Evolutionary conservation across 2,329 filamentous ascomycete species (phyloP).

Genomic region (Calonectria henricotiae): DNA sequence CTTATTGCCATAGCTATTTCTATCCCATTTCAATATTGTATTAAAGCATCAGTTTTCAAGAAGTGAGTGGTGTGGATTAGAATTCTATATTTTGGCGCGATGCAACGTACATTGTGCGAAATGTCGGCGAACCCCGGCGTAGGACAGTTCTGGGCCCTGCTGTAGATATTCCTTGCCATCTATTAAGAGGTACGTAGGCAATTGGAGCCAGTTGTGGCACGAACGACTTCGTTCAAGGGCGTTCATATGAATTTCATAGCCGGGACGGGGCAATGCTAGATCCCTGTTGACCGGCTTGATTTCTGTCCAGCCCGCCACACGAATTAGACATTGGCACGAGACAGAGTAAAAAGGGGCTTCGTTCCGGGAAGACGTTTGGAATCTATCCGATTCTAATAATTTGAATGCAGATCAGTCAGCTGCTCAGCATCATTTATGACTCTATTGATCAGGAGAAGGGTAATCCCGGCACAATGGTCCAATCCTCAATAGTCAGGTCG

Average conservation of each 20-base stretch:
- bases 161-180: conserved; percentile 6
- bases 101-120: conserved; percentile 36
- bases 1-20: too few species aligned
- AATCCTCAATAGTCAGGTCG: too few species aligned
- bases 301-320: not conserved
- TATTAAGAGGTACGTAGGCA: conserved; percentile 27
- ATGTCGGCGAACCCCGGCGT: conserved; percentile 32
- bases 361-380: too few species aligned
- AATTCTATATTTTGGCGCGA: too few species aligned
- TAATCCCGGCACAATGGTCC: too few species aligned
- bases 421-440: too few species aligned
- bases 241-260: conserved; percentile 22
- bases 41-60: too few species aligned
- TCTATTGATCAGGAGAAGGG: too few species aligned
- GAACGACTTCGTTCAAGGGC: conserved; percentile 31
- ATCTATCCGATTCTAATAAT: too few species aligned
- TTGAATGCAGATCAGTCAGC: too few species aligned
- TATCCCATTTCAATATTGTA: too few species aligned
- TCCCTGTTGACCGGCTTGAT: not conserved
- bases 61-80: too few species aligned
- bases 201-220: conserved; percentile 4
- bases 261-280: not conserved
- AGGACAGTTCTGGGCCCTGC: conserved; percentile 29
- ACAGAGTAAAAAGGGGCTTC: conserved; percentile 1
- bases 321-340: not conserved